Evolutionary conservation across 2,329 filamentous ascomycete genomes (phyloP), one percentile per base, ranked within the genome.

Genomic region (Domatiomyces catenatus): DNA sequence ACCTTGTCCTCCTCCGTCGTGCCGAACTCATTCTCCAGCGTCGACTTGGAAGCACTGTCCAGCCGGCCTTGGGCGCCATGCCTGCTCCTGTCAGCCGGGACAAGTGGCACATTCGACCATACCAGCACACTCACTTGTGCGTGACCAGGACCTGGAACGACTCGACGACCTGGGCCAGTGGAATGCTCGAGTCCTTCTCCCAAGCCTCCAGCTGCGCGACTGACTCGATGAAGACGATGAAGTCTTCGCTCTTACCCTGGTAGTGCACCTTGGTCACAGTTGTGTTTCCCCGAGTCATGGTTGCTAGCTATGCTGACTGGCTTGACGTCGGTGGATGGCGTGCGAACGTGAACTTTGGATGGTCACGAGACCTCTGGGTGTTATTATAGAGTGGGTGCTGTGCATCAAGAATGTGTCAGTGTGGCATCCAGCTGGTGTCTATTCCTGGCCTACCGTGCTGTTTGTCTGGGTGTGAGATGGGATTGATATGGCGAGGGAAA

Each of bases 91-190:
- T 39, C 32, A 39, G 32, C 32, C 5, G 32, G 3, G 10, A 15
- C 32, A 39, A 15, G 3, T 15, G 17, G 44, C 32, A 39, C 15
- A 5, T 15, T 15, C 10, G 32, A 39, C 1, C 32, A 15, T 15
- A 5, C 32, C 32, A 42, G 49, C 28, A 52, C 57, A 73, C 84
- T 71, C 76, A 95, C 89, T 83, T 84, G 73, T 93, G 85, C 36
- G 88, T 94, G 44, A 84, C 73, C 63, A 94, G 94, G 63, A 98
- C 75, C 75, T 94, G 86, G 75, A 86, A 96, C 6, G 84, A 76
- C 52, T 82, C 86, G 50, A 96, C 77, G 51, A 98, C 89, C 62
- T 95, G 81, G 1, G 85, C 77, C 46, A 96, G 71, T 39, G 92
- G 84, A 26, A 92, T 72, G 26, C 77, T 81, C 19, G 52, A 50